Evolutionary conservation across 148 eudicot genomes (phyloP), one percentile per base, ranked within the genome.

Genomic region (Suaeda aralocaspica): DNA sequence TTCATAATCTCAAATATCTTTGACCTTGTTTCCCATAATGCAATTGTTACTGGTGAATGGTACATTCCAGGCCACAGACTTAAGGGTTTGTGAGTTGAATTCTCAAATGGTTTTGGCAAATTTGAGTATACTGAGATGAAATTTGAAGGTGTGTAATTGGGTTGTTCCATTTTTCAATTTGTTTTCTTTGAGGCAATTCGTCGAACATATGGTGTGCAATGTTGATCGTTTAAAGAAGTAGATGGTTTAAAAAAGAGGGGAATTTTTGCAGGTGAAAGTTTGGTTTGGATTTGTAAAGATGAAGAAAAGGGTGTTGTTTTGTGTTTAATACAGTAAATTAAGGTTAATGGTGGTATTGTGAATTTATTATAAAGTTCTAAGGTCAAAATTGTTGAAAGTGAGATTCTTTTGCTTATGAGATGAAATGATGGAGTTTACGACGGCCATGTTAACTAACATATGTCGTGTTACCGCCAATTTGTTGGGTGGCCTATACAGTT

Each of bases 41-140:
- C 96, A 61, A 79, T 86, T 16, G 99, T 91, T 6, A 95, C 97
- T 0, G 99, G 99, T 4, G 97, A 91, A 78, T 91, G 97, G 76
- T 94, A 94, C 99, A 94, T 94, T 34, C 99, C 99, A 31, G 99
- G 99, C 99, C 99, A 94, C 46, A 94, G 74, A 59, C 86, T 85
- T 2, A 89, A 70, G 3, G 93, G 93, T 68, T 94, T 87, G 55
- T 85, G 84, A 22, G 59, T 74, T 65, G 83, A 81, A 55, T 59
- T 66, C n/a, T 82, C 83, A 65, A 79, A 83, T 6, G 87, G 83
- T 45, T 86, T 86, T 14, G 87, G 80, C 59, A 91, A 83, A 63
- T 84, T 86, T 56, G 99, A 91, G 74, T 75, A 83, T 7, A 94
- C 85, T 1, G 88, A 83, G 26, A 94, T 91, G 65, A 89, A 78